A percentile compares a stretch with the other conserved stretches of the same genome.
Evolutionary conservation across 2,329 filamentous ascomycete genomes (phyloP).

Genomic region (Aspergillus tubingensis): DNA sequence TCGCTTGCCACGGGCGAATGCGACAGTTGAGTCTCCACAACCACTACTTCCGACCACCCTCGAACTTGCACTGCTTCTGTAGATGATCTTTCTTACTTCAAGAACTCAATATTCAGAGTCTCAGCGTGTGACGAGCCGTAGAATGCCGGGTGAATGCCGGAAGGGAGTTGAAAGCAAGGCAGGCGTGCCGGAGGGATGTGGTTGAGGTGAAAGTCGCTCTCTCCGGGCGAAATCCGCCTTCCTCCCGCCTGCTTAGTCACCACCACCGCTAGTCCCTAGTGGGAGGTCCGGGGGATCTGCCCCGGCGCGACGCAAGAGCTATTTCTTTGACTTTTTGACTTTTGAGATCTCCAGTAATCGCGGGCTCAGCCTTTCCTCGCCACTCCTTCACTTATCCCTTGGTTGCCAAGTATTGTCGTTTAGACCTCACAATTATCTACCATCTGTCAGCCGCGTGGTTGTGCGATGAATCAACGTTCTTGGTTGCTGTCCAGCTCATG

Average conservation of each 20-base stretch:
- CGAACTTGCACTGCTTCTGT: constrained; percentile 9
- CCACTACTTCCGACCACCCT: constrained; percentile 17
- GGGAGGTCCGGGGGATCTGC: constrained; percentile 7
- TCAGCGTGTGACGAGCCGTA: not conserved
- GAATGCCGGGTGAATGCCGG: not conserved
- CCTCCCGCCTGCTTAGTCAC: constrained; percentile 37
- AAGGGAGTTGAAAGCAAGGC: not conserved
- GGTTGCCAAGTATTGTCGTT: too few relatives aligned
- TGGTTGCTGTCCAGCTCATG: too few relatives aligned
- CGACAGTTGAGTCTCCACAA: constrained; percentile 19
- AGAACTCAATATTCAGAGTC: constrained; percentile 3
- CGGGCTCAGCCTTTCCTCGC: not conserved
- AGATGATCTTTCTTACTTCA: constrained; percentile 1
- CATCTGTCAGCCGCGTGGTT: too few relatives aligned
- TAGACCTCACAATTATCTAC: too few relatives aligned
- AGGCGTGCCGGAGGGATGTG: constrained; percentile 31
- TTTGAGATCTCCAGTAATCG: not conserved
- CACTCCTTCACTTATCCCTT: too few relatives aligned
- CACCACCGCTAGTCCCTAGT: constrained; percentile 11
- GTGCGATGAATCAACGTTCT: too few relatives aligned
- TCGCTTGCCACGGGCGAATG: constrained; percentile 26
- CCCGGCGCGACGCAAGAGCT: not conserved
- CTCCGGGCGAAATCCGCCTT: constrained; percentile 41
- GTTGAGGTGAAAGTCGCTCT: constrained; percentile 40
- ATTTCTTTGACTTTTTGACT: not conserved